Evolutionary conservation across 1,284 basidiomycete genomes (phyloP).

Genomic region (Ceraceosorus guamensis): DNA sequence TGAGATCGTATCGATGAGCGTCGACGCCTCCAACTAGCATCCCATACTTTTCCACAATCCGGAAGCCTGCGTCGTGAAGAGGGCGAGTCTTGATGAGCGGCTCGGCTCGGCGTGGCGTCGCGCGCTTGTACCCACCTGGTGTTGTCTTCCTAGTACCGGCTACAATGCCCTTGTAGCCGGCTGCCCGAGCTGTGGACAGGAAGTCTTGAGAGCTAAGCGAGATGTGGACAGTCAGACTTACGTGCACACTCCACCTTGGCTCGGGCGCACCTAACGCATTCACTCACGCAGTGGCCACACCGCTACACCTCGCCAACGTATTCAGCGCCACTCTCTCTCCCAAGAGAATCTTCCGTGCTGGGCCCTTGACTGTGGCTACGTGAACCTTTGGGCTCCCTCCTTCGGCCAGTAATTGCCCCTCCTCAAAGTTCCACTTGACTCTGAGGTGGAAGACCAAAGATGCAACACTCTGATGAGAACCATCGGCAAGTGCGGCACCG

Average conservation of each 20-base stretch:
- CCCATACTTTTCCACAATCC: slow-evolving; percentile 95
- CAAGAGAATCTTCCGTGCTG: slow-evolving; percentile 77
- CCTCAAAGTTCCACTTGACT: slow-evolving; percentile 83
- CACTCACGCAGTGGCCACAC: slow-evolving; percentile 83
- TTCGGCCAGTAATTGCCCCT: slow-evolving; percentile 48
- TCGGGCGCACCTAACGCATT: not conserved
- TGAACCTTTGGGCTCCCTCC: slow-evolving; percentile 56
- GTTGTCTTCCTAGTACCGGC: slow-evolving; percentile 97
- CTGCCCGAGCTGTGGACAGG: slow-evolving; percentile 68
- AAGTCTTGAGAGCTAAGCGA: slow-evolving; percentile 54
- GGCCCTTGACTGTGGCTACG: slow-evolving; percentile 84
- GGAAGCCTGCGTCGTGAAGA: slow-evolving; percentile 54
- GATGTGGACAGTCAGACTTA: not conserved
- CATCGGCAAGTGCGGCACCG: not conserved
- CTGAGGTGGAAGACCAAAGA: not conserved
- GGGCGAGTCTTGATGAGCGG: not conserved
- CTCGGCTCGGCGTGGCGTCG: no score
- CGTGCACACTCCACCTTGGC: not conserved
- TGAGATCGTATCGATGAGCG: slow-evolving; percentile 89
- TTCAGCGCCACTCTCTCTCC: slow-evolving; percentile 94
- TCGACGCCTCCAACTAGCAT: slow-evolving; percentile 98
- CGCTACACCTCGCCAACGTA: slow-evolving; percentile 86
- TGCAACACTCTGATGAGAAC: not conserved
- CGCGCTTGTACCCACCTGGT: slow-evolving; percentile 56
- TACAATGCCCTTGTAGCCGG: slow-evolving; percentile 79